Base-by-base conservation (phyloP, 1,284 basidiomycete species). In the Puccinia hordei region DNA sequence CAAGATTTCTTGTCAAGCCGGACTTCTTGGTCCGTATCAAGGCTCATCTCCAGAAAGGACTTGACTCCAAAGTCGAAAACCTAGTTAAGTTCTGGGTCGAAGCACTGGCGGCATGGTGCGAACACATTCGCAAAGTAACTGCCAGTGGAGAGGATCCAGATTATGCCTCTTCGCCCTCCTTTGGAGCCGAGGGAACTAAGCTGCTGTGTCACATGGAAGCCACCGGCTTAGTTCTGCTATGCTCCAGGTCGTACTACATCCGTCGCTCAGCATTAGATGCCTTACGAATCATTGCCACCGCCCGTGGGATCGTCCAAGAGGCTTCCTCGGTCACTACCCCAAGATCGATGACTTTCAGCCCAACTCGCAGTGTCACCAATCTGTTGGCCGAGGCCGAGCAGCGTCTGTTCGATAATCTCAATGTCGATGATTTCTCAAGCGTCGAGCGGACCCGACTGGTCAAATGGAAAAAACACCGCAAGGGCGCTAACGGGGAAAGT, bases 81-180 rank as follows among this genome's bases (percentile, higher is more conserved):
- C 30, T 80, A 6, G 51, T 80, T n/a, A 80, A 80, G 55, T 73
- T 80, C 27, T 80, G 78, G 78, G 78, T 80, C 0, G 78, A 80
- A 55, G 61, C 69, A 2, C 59, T 80, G 71, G 65, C 78, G 15
- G 59, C 33, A 30, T 80, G 78, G 78, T 80, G 78, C 38, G 78
- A 80, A 41, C 71, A 73, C 33, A 59, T 80, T 57, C 41, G 78
- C 33, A 80, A 80, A 41, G 41, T 59, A 30, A 57, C 78, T 30
- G 33, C 53, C 27, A 51, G 53, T 53, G 38, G 38, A 55, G 53
- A 46, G 19, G 68, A 79, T 61, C 57, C 68, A 19, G 55, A 73
- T 19, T n/a, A 41, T 22, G 44, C 57, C 22, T 73, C 71, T 24
- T 15, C 24, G 10, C 59, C 69, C 13, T 63, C 44, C 30, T 80